Evolutionary conservation across 441 rosid genomes (phyloP), one percentile per base, ranked within the genome.

Genomic region (Adansonia rubrostipa): DNA sequence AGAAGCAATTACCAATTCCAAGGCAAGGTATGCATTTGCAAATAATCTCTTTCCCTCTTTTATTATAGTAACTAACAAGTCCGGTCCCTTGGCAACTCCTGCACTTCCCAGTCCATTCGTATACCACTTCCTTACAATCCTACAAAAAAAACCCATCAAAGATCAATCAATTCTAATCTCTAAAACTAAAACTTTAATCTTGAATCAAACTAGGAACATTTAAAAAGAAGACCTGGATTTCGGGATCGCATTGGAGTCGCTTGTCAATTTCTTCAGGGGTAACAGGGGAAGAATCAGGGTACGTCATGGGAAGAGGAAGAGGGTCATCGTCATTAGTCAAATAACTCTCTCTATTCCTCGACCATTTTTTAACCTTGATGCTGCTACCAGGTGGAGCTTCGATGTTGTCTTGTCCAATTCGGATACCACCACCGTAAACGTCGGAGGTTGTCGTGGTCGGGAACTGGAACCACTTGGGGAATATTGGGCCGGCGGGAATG

Each of bases 241-340:
- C 9, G 72, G 98, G 93, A 80, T 95, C 95, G 70, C 99, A 93
- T 44, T 85, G 81, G 20, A 95, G 82, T 20, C 99, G 86, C 82
- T 82, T 82, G 50, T 95, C 97, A 61, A 95, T 87, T 82, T 85
- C 97, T 70, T 88, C 95, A 1, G 90, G 88, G 10, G 93, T 17
- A 20, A 91, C 98, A 5, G 99, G 98, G 44, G 91, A 86, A 24
- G 96, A 77, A 80, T 95, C 82, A 0, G 99, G 98, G 80, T 90
- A 89, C 85, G 96, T 89, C 98, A 95, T 93, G 57, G 99, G 99
- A 2, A 96, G 96, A 74, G 97, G 99, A 74, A 96, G 98, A 66
- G 92, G 88, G 42, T 95, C 99, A 47, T 58, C 81, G 76, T 91
- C 84, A 62, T 87, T 89, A 24, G 86, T 77, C 92, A 93, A 85